Evolutionary conservation across 2,329 filamentous ascomycete species (phyloP), one percentile per base, ranked within the genome.

Genomic region (Nemania bipapillata): DNA sequence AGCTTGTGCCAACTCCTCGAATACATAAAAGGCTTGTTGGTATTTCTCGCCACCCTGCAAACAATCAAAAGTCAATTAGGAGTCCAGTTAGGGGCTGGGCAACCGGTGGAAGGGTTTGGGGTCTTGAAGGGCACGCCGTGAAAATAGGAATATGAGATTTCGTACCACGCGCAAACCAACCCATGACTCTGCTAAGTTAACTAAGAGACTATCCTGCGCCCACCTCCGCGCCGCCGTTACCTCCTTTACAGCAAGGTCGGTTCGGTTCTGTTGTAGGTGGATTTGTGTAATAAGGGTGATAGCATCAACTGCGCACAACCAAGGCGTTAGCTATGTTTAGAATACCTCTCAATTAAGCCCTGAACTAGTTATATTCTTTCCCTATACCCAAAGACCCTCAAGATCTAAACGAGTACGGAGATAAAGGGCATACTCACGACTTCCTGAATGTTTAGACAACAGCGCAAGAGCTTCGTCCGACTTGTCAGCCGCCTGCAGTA

Each of bases 11-110:
- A 98, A 88, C 81, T 99, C 96, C 82, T 98, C 95, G 77, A 93
- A 98, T 69, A 98, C 95, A 85, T 99, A 98, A 82, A 97, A 98
- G 20, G 95, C 91, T 78, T 96, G 92, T 78, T 98, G 96, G 82
- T 98, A 98, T 80, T 93, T 96, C 75, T 97, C 94, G 74, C 94
- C 94, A 77, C 95, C 95, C 91, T 97, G 6, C 37, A n/a, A n/a
- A n/a, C n/a, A n/a, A n/a, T n/a, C n/a, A n/a, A n/a, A n/a, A n/a
- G n/a, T n/a, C n/a, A n/a, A n/a, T n/a, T n/a, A n/a, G n/a, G n/a
- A n/a, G n/a, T n/a, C n/a, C n/a, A n/a, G n/a, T n/a, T n/a, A n/a
- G n/a, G n/a, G n/a, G n/a, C n/a, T n/a, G n/a, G n/a, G n/a, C n/a
- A n/a, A n/a, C n/a, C n/a, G n/a, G n/a, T n/a, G n/a, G n/a, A n/a